Evolutionary conservation across 192 early-diverging fungal species (phyloP), one percentile per base, ranked within the genome.

Genomic region (Irineochytrium annulatum): DNA sequence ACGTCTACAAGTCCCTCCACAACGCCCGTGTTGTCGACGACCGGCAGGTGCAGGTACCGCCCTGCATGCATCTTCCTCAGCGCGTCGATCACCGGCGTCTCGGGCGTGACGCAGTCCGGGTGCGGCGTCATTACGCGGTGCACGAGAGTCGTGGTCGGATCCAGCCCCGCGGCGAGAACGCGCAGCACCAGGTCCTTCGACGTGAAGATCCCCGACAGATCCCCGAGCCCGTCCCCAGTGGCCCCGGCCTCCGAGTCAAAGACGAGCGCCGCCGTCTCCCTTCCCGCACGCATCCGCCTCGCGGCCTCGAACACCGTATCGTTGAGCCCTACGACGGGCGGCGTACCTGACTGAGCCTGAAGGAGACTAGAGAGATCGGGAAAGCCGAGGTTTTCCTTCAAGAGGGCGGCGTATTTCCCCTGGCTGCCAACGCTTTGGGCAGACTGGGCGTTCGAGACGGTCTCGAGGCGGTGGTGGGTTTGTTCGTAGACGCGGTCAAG

Each of bases 201-300:
- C 20, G 93, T 96, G 70, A 96, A 94, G 53, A 96, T 96, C 54
- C 93, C 93, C 17, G 90, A 84, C 45, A 96, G 77, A 24, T 76
- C 82, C 34, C 74, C 81, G 63, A 71, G 69, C 3, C 72, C 78
- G 3, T 75, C 69, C 34, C 62, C 69, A n/a, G 43, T 44, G 16
- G 54, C 52, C 28, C 55, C 67, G 2, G 22, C 63, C 13, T 5
- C 37, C 37, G 37, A 8, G 8, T 49, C 46, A 49, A 49, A 49
- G 45, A 52, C 55, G 46, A 58, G 11, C 43, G n/a, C 44, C 55
- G 33, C 26, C 29, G 41, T 68, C 67, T 49, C 46, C 24, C 46
- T 49, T 20, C 46, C 46, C 46, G 43, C 52, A 14, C 49, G 46
- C 78, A 71, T 72, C 30, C 30, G 35, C 54, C 62, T 55, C n/a